Evolutionary conservation across 768 basidiomycete genomes (phyloP).

Genomic region (Cystofilobasidium macerans): DNA sequence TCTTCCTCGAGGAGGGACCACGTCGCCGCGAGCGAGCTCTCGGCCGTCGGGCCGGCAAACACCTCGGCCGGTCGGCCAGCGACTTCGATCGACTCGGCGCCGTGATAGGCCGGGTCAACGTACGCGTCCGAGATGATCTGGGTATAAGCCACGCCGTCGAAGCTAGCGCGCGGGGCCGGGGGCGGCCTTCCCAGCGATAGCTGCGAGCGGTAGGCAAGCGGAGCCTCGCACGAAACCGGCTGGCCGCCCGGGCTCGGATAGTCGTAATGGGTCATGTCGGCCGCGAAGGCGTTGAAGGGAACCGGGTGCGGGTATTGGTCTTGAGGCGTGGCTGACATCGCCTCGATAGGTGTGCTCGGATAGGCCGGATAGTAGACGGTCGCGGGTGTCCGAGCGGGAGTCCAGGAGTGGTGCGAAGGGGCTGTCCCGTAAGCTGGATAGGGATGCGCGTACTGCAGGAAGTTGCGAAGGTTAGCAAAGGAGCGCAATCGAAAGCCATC

Average conservation of each 20-base stretch:
- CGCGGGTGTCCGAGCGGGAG: no score
- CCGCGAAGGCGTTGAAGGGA: background rate
- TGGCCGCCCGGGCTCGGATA: no score
- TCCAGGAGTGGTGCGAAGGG: no score
- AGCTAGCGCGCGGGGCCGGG: background rate
- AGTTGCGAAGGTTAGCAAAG: no score
- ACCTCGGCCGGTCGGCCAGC: background rate
- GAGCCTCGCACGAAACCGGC: no score
- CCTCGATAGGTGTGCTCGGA: no score
- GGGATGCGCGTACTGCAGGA: no score
- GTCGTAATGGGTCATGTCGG: background rate
- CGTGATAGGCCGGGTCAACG: background rate
- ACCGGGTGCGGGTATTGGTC: background rate
- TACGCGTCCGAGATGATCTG: background rate
- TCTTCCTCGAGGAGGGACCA: slow-evolving; percentile 23
- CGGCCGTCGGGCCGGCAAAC: background rate
- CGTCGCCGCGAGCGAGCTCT: slow-evolving; percentile 11
- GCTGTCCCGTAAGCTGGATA: no score
- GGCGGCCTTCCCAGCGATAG: background rate
- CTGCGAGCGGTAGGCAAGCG: no score
- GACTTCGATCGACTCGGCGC: background rate
- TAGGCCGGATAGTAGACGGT: no score
- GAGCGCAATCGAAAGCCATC: no score
- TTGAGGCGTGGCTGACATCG: background rate
- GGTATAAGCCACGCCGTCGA: background rate